Conservation (phyloP, 495 filamentous ascomycete genomes). For the Coniosporium apollinis region DNA sequence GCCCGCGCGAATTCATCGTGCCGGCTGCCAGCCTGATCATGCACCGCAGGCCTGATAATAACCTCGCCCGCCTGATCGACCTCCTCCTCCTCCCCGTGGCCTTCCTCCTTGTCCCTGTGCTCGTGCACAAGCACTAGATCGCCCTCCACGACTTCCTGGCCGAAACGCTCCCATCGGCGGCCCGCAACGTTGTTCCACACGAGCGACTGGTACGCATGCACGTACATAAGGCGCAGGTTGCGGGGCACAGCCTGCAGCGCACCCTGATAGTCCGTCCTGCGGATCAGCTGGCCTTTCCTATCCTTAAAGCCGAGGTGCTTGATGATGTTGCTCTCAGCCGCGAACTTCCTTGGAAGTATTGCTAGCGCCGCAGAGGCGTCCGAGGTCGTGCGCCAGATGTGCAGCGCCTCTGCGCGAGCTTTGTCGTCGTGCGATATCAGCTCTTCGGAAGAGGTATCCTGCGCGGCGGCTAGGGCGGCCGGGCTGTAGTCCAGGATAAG, state of each 20-base stretch:
- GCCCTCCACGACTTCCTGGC: conserved; percentile 56
- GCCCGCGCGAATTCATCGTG: conserved; percentile 55
- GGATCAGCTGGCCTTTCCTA: conserved; percentile 10
- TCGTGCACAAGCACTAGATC: conserved; percentile 64
- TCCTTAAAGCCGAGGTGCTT: conserved; percentile 40
- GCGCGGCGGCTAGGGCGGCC: conserved; percentile 27
- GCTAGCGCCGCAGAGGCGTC: conserved; percentile 39
- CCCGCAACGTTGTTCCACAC: conserved; percentile 81
- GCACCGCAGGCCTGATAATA: conserved; percentile 39
- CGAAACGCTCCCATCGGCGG: conserved; percentile 60
- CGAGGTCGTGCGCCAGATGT: conserved; percentile 45
- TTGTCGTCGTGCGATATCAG: conserved; percentile 52
- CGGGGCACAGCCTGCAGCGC: conserved; percentile 61
- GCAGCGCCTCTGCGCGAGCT: conserved; percentile 56
- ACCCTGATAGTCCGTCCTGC: conserved; percentile 50
- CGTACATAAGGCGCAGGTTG: conserved; percentile 77
- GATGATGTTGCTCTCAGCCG: conserved; percentile 62
- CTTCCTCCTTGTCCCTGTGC: conserved; percentile 25
- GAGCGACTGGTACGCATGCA: conserved; percentile 86
- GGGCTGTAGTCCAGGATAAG: conserved; percentile 50
- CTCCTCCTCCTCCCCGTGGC: conserved; percentile 19
- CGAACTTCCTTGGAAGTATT: conserved; percentile 62
- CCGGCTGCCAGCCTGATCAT: conserved; percentile 35
- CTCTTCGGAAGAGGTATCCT: conserved; percentile 18
- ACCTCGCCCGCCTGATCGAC: conserved; percentile 57